Evolutionary conservation across 1,284 basidiomycete genomes (phyloP).

Genomic region (Ganoderma sp.): DNA sequence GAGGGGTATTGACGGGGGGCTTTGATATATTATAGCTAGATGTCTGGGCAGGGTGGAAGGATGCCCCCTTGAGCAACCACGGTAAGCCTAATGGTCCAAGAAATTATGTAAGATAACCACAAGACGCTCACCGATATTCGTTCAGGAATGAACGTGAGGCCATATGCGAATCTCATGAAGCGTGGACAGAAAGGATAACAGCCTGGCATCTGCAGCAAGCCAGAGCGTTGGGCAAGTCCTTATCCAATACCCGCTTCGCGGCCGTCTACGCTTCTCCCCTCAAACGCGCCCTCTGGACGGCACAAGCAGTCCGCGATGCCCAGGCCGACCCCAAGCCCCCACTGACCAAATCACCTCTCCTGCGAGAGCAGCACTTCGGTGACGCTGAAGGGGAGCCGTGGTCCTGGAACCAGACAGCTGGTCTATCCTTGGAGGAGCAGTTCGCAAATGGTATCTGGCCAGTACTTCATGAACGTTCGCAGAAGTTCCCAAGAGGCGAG

Average conservation of each 20-base stretch:
- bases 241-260: slow-evolving; percentile 62
- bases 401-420: slow-evolving; percentile 40
- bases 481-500: slow-evolving; percentile 77
- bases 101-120: not conserved
- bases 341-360: slow-evolving; percentile 55
- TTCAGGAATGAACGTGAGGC: slow-evolving; percentile 68
- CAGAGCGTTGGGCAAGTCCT: slow-evolving; percentile 70
- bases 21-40: slow-evolving; percentile 43
- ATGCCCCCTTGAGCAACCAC: slow-evolving; percentile 83
- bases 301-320: slow-evolving; percentile 60
- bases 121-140: not conserved
- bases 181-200: not conserved
- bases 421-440: slow-evolving; percentile 54
- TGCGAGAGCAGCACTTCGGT: slow-evolving; percentile 78
- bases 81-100: slow-evolving; percentile 51
- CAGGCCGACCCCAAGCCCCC: slow-evolving; percentile 60
- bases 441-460: slow-evolving; percentile 60
- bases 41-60: slow-evolving; percentile 85
- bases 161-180: not conserved
- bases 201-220: slow-evolving; percentile 68
- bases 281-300: slow-evolving; percentile 77
- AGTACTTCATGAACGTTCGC: slow-evolving; percentile 50
- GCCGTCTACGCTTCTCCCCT: slow-evolving; percentile 84
- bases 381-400: slow-evolving; percentile 73
- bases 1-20: too few species aligned